Conservation (phyloP, 768 basidiomycete species). For the Mycena latifolia region DNA sequence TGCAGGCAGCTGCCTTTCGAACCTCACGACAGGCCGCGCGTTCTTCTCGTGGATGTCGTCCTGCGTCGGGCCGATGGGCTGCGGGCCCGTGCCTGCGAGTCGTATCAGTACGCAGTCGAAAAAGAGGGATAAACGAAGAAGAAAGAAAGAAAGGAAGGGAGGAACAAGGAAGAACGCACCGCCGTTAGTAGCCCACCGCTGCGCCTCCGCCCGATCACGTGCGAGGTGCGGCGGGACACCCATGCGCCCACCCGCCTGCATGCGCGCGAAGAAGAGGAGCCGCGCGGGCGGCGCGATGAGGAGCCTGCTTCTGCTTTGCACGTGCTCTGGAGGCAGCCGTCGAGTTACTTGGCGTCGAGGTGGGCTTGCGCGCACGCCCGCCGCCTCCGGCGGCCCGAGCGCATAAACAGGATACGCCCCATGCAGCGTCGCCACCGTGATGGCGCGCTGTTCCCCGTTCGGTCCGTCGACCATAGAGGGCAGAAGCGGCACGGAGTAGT, state of each 20-base stretch:
- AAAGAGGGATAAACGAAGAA: no score
- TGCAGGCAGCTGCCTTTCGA: conserved; percentile 7
- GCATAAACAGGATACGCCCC: conserved; percentile 27
- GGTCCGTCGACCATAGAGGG: background rate
- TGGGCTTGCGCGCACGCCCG: no score
- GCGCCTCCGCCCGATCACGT: conserved; percentile 36
- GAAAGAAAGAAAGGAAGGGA: no score
- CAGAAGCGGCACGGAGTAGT: conserved; percentile 32
- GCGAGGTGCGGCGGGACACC: conserved; percentile 40
- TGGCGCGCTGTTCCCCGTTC: background rate
- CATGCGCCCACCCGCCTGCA: conserved; percentile 50
- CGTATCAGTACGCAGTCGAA: no score
- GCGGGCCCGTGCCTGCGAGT: conserved; percentile 4
- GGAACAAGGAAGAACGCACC: background rate
- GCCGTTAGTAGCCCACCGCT: conserved; percentile 23
- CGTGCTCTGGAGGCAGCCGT: background rate
- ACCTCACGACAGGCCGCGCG: conserved; percentile 48
- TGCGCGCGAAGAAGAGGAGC: conserved; percentile 57
- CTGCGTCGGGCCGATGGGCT: conserved; percentile 50
- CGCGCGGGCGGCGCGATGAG: conserved; percentile 57
- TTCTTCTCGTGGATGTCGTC: conserved; percentile 61
- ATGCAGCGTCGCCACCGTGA: conserved; percentile 29
- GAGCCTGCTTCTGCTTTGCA: background rate
- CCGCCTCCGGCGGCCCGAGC: background rate
- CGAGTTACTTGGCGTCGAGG: no score